Base-by-base conservation (phyloP, 148 eudicot genomes). In the Persicaria maculosa region DNA sequence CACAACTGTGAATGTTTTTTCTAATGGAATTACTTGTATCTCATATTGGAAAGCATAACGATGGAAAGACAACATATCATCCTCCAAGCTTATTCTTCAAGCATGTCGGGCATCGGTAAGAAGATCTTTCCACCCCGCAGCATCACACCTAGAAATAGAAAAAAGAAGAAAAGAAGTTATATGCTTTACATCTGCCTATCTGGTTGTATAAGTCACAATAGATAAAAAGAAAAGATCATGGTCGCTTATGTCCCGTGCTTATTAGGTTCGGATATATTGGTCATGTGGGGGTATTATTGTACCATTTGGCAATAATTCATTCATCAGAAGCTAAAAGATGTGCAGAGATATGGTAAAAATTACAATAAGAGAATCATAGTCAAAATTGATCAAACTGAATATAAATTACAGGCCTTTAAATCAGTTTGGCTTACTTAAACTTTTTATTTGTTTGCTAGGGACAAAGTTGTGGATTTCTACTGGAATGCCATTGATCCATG, bases 401-500 rank as follows among this genome's bases (percentile, higher is more conserved):
- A 47, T 47, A 10, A 47, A 47, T 10, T 47, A 6, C 50, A 47
- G 7, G 50, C 50, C 9, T 10, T 58, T 57, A 4, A 1, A 3
- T 19, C 15, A 36, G 69, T 64, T 8, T 64, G 31, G 45, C 69
- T 64, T 5, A 64, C 69, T 64, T 64, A 7, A 64, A 64, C 8
- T 4, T 20, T 12, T 45, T 64, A 45, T 64, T 40, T 64, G 69
- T 36, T 64, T 64, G 69, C 9, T 64, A 92, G 97, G 91, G 98
- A 89, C 81, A 95, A 95, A 85, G 89, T 95, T 43, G 97, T 95
- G 22, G 98, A 95, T 77, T 95, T 95, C 76, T 97, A 92, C 74
- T 92, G 97, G 93, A 95, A 95, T 79, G 79, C 91, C 6, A 79
- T 81, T 72, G 97, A 95, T 85, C 98, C 97, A 45, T 95, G 98